Conservation (phyloP, 768 basidiomycete genomes). For the Epithele typhae region DNA sequence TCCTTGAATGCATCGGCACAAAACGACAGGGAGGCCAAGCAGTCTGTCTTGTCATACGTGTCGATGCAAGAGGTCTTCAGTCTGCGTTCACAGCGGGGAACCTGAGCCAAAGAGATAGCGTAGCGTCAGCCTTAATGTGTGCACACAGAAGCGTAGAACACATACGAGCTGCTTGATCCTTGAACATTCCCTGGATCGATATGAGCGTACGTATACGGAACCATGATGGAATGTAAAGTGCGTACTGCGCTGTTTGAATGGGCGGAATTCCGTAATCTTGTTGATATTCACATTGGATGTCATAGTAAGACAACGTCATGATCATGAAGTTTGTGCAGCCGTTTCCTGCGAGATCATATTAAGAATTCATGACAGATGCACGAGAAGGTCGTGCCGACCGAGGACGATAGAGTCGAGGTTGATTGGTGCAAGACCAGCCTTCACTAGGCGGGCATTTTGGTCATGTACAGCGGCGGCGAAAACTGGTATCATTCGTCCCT, state of each 20-base stretch:
- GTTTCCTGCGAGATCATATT: constrained; percentile 29
- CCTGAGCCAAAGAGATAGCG: constrained; percentile 22
- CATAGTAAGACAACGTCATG: constrained; percentile 36
- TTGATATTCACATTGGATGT: constrained; percentile 40
- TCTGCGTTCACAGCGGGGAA: constrained; percentile 34
- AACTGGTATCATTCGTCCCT: constrained; percentile 50
- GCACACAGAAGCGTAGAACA: constrained; percentile 7
- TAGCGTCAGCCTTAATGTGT: neutral
- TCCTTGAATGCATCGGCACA: constrained; percentile 26
- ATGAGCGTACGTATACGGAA: no score
- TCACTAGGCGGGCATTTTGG: constrained; percentile 35
- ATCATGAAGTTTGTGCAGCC: constrained; percentile 35
- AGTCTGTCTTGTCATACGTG: constrained; percentile 37
- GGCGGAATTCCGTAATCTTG: constrained; percentile 24
- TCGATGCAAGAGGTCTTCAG: constrained; percentile 31
- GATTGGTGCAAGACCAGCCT: constrained; percentile 42
- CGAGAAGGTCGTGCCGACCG: constrained; percentile 26
- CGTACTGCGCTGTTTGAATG: constrained; percentile 39
- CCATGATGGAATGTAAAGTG: no score
- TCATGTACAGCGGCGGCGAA: constrained; percentile 45
- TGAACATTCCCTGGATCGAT: constrained; percentile 30
- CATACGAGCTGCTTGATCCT: constrained; percentile 38
- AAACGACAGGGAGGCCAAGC: constrained; percentile 35
- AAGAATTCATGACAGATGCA: neutral
- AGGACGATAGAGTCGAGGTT: constrained; percentile 45